phyloP scores from a whole-genome alignment of 352 stramenopile species.

The Hyaloperonospora brassicae region DNA sequence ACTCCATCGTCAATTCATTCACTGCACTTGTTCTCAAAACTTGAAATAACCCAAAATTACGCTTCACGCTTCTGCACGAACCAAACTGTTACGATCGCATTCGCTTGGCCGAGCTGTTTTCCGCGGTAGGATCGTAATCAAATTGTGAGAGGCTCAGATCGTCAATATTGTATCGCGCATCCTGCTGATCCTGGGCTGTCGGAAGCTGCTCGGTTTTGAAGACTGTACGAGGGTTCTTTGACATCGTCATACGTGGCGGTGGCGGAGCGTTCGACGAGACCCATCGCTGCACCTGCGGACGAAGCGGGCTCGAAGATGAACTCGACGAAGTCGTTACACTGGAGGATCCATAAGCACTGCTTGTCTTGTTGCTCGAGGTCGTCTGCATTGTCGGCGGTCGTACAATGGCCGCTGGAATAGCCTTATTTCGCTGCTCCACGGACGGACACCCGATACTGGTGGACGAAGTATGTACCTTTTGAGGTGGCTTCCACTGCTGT shows the following conservation, averaged over 20 bases:
- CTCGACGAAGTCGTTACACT: conserved; percentile 1
- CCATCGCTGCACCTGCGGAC: conserved; percentile 21
- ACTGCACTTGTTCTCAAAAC: conserved; percentile 11
- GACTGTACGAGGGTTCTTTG: conserved; percentile 16
- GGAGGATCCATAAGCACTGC: conserved; percentile 2
- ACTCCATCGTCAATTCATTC: conserved; percentile 13
- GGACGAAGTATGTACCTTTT: conserved; percentile 17
- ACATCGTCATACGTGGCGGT: conserved; percentile 32
- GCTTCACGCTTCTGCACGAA: neutral
- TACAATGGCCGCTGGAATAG: conserved; percentile 12
- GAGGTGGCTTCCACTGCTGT: conserved; percentile 28
- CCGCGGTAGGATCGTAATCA: conserved; percentile 54
- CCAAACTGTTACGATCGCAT: conserved; percentile 28
- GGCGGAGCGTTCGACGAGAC: conserved; percentile 35
- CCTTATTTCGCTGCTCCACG: conserved; percentile 13
- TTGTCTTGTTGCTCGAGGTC: conserved; percentile 16
- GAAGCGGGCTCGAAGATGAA: conserved; percentile 17
- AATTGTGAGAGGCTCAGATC: conserved; percentile 82
- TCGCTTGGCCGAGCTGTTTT: conserved; percentile 27
- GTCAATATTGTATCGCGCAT: conserved; percentile 59
- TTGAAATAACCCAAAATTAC: neutral
- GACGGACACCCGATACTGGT: conserved; percentile 10
- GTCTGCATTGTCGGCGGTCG: conserved; percentile 31
- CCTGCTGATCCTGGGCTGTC: conserved; percentile 9
- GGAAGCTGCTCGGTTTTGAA: conserved; percentile 20